phyloP scores from a whole-genome alignment of 257 asterid genomes.

The Asclepias syriaca region DNA sequence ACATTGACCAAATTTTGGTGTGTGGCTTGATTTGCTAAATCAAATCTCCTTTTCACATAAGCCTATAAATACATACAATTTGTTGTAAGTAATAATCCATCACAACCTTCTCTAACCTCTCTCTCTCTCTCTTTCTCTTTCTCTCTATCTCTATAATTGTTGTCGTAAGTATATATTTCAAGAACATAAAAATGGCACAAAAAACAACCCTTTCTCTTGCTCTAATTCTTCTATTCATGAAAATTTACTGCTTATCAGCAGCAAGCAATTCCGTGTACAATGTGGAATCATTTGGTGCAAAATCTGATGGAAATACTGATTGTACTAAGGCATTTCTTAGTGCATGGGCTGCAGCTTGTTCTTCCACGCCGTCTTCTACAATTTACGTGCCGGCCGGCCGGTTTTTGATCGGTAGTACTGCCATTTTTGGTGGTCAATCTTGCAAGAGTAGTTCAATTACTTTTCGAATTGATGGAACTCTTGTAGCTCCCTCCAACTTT shows the following conservation, averaged over 20 bases:
- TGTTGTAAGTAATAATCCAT: background rate
- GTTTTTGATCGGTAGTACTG: slow-evolving; percentile 9
- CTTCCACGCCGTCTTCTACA: slow-evolving; percentile 13
- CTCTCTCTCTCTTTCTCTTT: background rate
- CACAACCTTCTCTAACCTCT: background rate
- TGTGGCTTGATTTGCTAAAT: background rate
- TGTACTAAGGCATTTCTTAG: slow-evolving; percentile 18
- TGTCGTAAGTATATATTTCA: too few relatives aligned
- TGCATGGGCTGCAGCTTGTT: slow-evolving; percentile 32
- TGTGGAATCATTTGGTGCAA: slow-evolving; percentile 23
- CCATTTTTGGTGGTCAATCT: slow-evolving; percentile 21
- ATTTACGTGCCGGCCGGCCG: slow-evolving; percentile 25
- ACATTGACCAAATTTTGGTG: slow-evolving; percentile 1
- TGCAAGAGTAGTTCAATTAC: slow-evolving; percentile 42
- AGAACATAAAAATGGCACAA: background rate
- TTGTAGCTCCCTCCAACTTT: slow-evolving; percentile 54
- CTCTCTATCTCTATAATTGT: too few relatives aligned
- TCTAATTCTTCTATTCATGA: background rate
- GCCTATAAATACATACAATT: background rate
- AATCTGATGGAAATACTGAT: slow-evolving; percentile 14
- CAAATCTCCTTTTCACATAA: background rate
- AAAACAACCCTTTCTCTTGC: background rate
- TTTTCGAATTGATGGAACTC: slow-evolving; percentile 42
- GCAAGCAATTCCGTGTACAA: slow-evolving; percentile 3
- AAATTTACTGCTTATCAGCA: background rate